Conservation (phyloP, 768 basidiomycete genomes). For the Dacryopinax primogenitus region DNA sequence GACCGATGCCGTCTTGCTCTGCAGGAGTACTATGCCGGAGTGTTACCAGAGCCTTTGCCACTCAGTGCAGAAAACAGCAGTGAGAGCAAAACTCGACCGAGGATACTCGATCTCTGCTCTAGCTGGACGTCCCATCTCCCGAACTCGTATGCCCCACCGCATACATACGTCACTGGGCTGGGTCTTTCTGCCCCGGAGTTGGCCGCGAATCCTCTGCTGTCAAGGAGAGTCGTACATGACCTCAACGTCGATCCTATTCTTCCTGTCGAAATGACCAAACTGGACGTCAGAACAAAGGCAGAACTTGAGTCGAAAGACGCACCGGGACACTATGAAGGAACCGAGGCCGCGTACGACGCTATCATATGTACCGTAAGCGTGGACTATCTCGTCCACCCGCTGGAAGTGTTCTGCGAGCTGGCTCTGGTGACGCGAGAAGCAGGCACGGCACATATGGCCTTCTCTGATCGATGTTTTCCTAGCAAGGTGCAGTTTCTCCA, state of each 20-base stretch:
- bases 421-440: neutral
- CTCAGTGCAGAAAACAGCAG: neutral
- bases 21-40: neutral
- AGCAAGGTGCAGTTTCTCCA: neutral
- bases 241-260: neutral
- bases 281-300: too few species aligned
- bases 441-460: neutral
- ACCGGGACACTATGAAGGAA: neutral
- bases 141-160: neutral
- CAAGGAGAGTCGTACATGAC: neutral
- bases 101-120: neutral
- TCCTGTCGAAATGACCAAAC: neutral
- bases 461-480: neutral
- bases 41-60: neutral
- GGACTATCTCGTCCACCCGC: neutral
- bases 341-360: neutral
- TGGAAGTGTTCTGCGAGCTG: neutral
- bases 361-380: neutral
- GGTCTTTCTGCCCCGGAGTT: neutral
- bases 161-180: neutral
- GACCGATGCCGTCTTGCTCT: neutral
- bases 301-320: too few species aligned
- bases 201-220: neutral
- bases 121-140: neutral
- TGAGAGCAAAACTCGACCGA: neutral